Evolutionary conservation across 2,329 filamentous ascomycete species (phyloP).

Genomic region (Aspergillus sp.): DNA sequence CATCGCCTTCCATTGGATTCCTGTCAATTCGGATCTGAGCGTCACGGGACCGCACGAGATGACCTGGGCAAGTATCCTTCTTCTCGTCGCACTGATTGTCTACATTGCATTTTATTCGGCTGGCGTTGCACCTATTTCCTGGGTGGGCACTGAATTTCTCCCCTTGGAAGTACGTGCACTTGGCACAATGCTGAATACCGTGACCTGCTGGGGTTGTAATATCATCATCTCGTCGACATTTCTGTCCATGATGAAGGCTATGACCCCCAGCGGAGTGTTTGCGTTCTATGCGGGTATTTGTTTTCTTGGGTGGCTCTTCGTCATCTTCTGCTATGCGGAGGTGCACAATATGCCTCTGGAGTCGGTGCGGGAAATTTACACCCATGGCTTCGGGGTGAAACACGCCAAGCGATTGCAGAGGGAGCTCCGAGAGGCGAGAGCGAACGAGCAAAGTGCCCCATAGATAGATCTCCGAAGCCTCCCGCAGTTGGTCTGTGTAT

Average conservation of each 20-base stretch:
- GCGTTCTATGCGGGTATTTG: conserved; percentile 56
- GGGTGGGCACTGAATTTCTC: conserved; percentile 52
- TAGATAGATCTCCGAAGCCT: neutral
- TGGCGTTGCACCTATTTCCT: conserved; percentile 45
- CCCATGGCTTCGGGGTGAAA: conserved; percentile 50
- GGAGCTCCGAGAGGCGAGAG: conserved; percentile 23
- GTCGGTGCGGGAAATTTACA: conserved; percentile 55
- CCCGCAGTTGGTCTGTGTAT: neutral
- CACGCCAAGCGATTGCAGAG: conserved; percentile 45
- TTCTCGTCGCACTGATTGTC: conserved; percentile 48
- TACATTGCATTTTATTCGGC: conserved; percentile 49
- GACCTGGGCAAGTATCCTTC: conserved; percentile 37
- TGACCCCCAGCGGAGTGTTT: conserved; percentile 52
- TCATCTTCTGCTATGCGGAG: conserved; percentile 55
- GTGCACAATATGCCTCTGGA: conserved; percentile 59
- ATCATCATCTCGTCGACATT: conserved; percentile 18
- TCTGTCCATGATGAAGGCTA: conserved; percentile 48
- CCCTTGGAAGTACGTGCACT: conserved; percentile 52
- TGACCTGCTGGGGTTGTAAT: conserved; percentile 27
- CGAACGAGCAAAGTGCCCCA: neutral
- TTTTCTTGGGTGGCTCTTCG: conserved; percentile 38
- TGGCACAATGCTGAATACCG: conserved; percentile 49
- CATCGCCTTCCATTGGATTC: conserved; percentile 51
- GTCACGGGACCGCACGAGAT: conserved; percentile 39
- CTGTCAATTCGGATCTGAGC: conserved; percentile 43